Percentiles rank a stretch among this genome's conserved stretches.
Evolutionary conservation across 2,329 filamentous ascomycete species (phyloP).

Genomic region (Blastomyces emzantsi): DNA sequence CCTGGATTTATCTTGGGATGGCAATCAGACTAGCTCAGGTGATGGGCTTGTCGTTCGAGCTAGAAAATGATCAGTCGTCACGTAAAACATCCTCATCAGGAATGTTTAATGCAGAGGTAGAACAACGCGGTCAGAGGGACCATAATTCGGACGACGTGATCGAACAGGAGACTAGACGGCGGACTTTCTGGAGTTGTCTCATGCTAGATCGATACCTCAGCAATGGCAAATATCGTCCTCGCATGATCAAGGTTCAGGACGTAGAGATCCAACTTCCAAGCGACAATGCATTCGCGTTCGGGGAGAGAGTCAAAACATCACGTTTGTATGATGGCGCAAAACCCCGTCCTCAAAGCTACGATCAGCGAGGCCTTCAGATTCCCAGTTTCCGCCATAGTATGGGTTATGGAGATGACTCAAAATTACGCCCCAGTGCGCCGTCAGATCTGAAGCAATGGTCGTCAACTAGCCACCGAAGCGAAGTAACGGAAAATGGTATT

Average conservation of each 20-base stretch:
- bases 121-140: conserved; percentile 32
- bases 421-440: conserved; percentile 27
- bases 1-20: conserved; percentile 44
- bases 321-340: conserved; percentile 37
- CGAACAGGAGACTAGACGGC: conserved; percentile 45
- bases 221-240: conserved; percentile 46
- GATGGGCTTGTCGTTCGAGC: conserved; percentile 38
- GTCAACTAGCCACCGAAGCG: conserved; percentile 31
- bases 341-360: conserved; percentile 32
- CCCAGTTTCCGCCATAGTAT: conserved; percentile 35
- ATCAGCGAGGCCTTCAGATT: conserved; percentile 35
- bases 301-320: conserved; percentile 45
- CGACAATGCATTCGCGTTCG: conserved; percentile 48
- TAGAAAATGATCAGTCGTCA: conserved; percentile 39
- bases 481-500: conserved; percentile 36
- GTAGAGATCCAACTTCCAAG: conserved; percentile 48
- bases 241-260: conserved; percentile 44
- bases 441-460: conserved; percentile 33
- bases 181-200: conserved; percentile 52
- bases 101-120: conserved; percentile 25
- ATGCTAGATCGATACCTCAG: conserved; percentile 49
- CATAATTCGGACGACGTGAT: conserved; percentile 42
- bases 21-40: conserved; percentile 39
- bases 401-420: conserved; percentile 30
- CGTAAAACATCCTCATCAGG: conserved; percentile 7